Conservation (phyloP, 352 stramenopile genomes). For the Pythium dissimile region DNA sequence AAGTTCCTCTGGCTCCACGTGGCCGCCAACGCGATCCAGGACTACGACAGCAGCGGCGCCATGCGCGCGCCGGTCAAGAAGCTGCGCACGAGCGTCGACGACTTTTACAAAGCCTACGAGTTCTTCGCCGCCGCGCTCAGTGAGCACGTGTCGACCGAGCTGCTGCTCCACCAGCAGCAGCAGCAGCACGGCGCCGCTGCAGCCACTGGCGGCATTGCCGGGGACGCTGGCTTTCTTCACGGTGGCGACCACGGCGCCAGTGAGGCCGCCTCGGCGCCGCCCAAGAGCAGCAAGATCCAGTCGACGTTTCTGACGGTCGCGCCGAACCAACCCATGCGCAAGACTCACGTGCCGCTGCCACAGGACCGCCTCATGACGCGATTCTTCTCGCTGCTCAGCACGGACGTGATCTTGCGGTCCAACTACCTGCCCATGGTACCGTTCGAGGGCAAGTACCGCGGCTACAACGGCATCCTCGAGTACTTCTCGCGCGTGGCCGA, state of each 20-base stretch:
- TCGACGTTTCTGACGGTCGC: constrained; percentile 41
- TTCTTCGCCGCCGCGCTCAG: constrained; percentile 65
- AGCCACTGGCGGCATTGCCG: not conserved
- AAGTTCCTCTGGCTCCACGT: constrained; percentile 84
- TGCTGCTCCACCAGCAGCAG: constrained; percentile 11
- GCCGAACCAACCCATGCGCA: constrained; percentile 50
- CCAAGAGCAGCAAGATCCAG: constrained; percentile 37
- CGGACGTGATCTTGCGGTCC: constrained; percentile 73
- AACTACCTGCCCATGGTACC: constrained; percentile 89
- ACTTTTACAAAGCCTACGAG: constrained; percentile 80
- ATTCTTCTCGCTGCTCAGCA: constrained; percentile 77
- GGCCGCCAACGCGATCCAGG: constrained; percentile 53
- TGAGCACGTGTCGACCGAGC: constrained; percentile 41
- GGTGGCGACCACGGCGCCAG: not conserved
- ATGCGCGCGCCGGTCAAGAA: constrained; percentile 26
- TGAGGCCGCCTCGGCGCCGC: constrained; percentile 9
- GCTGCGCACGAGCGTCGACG: constrained; percentile 45
- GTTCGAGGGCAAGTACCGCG: constrained; percentile 83
- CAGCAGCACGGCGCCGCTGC: not conserved
- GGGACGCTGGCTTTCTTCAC: no score
- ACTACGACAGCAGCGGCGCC: constrained; percentile 40
- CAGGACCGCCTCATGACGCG: constrained; percentile 62
- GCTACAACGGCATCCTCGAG: constrained; percentile 70
- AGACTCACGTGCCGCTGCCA: constrained; percentile 38
- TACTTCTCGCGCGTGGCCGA: constrained; percentile 69